These are phyloP conservation scores for Dillenia turbinata DNA, from an alignment of 164 flowering plant species.

Conservation along the genomic window DNA sequence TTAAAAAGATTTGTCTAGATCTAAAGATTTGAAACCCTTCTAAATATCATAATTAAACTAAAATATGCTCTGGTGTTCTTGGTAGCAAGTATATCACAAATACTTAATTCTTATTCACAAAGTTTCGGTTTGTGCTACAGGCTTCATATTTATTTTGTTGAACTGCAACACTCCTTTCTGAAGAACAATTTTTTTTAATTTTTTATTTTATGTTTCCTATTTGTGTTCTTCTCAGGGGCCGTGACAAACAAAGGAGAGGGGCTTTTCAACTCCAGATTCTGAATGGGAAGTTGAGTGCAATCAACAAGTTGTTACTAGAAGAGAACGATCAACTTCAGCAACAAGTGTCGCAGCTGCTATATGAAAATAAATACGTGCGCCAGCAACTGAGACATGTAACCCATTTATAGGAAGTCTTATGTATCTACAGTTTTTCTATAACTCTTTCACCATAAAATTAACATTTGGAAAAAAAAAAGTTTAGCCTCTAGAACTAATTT, in stretches of 20 bases:
- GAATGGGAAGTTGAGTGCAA: conserved; percentile 54
- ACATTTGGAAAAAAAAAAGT: too few relatives aligned
- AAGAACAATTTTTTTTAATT: conserved; percentile 1
- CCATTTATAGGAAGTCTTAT: too few relatives aligned
- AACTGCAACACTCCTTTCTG: background rate
- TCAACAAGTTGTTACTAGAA: conserved; percentile 68
- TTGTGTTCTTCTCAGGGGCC: conserved; percentile 31
- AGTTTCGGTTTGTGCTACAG: too few relatives aligned
- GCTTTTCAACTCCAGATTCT: conserved; percentile 57
- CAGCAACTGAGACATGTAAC: conserved; percentile 57
- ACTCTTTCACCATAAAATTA: too few relatives aligned
- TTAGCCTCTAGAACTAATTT: too few relatives aligned
- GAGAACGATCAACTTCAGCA: conserved; percentile 69
- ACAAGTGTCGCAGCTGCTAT: conserved; percentile 65
- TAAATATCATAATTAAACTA: too few relatives aligned
- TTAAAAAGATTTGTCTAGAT: too few relatives aligned
- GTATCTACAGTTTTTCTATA: too few relatives aligned
- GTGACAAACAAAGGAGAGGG: conserved; percentile 64
- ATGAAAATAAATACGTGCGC: conserved; percentile 56
- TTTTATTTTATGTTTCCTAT: background rate
- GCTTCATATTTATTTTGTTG: background rate
- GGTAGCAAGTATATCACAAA: too few relatives aligned
- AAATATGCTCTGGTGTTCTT: too few relatives aligned
- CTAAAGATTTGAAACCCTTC: too few relatives aligned
- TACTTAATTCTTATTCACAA: too few relatives aligned